These are phyloP conservation scores for Claviceps maximensis DNA, from an alignment of 2,329 filamentous ascomycete species.

Conservation along the genomic window DNA sequence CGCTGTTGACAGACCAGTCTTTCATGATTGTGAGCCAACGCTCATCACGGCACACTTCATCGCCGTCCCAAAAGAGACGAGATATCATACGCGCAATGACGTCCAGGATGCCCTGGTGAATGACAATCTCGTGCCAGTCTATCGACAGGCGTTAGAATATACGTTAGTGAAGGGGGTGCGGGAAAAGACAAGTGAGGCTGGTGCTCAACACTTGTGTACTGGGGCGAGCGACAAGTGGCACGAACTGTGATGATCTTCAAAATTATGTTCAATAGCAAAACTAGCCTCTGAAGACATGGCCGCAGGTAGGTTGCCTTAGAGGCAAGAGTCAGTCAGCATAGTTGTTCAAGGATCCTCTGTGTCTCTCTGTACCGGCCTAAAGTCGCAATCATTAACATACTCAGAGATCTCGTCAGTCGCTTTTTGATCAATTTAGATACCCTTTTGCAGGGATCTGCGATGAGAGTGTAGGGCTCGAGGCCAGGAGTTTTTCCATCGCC, in stretches of 20 bases:
- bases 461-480: slow-evolving; percentile 6
- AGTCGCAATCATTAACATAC: background rate
- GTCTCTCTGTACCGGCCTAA: background rate
- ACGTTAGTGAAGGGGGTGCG: background rate
- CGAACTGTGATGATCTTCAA: background rate
- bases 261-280: slow-evolving; percentile 6
- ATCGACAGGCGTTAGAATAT: background rate
- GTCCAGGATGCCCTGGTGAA: slow-evolving; percentile 3
- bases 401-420: slow-evolving; percentile 6
- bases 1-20: slow-evolving; percentile 7
- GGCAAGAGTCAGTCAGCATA: background rate
- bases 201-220: background rate
- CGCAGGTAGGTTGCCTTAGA: slow-evolving; percentile 2
- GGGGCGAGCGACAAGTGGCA: background rate
- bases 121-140: slow-evolving; percentile 6
- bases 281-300: slow-evolving; percentile 7
- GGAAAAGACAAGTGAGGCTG: no score
- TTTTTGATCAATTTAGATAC: slow-evolving; percentile 5
- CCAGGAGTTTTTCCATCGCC: slow-evolving; percentile 7
- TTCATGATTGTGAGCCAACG: slow-evolving; percentile 6
- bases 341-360: no score
- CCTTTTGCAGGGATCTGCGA: slow-evolving; percentile 6
- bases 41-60: slow-evolving; percentile 6
- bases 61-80: slow-evolving; percentile 7
- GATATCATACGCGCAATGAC: slow-evolving; percentile 7